Evolutionary conservation across 129 eudicot species (phyloP), one percentile per base, ranked within the genome.

Genomic region (Cynara cardunculus): DNA sequence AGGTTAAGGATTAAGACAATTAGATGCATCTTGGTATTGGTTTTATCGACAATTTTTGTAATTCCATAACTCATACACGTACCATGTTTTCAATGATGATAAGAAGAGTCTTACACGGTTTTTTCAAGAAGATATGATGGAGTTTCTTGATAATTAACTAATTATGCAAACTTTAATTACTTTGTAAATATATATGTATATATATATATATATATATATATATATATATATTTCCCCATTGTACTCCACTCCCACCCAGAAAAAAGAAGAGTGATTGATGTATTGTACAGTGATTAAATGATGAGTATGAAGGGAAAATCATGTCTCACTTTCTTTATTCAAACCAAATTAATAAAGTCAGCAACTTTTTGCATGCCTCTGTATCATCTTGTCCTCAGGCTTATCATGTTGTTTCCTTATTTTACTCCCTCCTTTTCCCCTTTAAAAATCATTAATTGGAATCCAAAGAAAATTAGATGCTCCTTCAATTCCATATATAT

Each of bases 291-390:
- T n/a, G n/a, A n/a, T n/a, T n/a, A n/a, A n/a, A n/a, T n/a, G n/a
- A n/a, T n/a, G n/a, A n/a, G n/a, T n/a, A n/a, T n/a, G 83, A 62
- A 72, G 78, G 31, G 73, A 1, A 28, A 1, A 73, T 72, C 24
- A 72, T 80, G 66, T 9, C 35, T 73, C 74, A 49, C 19, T 49
- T 49, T 62, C 49, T 81, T 64, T 81, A 37, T 81, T 71, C 34
- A 56, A 59, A 59, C 13, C 46, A 81, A 49, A 75, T 31, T 49
- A 75, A 82, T 49, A 75, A 82, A 75, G 76, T 22, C 30, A 75
- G 25, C 77, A 75, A 75, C 81, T 82, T 75, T 75, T 75, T 22
- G 66, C 81, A 82, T 82, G 77, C 80, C 69, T 68, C 74, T 81
- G 53, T n/a, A 82, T 75, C 31, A 75, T 82, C 64, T 49, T 68